These are phyloP conservation scores for Acanthamoeba lenticulata DNA, from an alignment of 208 protist species.

Conservation along the genomic window DNA sequence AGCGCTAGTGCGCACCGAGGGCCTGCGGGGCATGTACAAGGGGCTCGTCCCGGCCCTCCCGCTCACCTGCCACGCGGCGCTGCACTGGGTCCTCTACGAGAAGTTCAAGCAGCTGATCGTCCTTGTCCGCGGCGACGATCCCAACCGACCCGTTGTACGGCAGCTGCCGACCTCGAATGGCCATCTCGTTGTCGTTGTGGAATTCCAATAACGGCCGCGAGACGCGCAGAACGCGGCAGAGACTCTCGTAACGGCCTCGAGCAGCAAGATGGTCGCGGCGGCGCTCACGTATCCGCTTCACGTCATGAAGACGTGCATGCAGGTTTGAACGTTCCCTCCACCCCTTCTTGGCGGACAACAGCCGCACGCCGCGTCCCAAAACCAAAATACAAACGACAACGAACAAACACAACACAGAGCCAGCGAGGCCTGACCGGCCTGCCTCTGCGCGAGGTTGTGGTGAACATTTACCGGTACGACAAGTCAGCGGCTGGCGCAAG, in stretches of 20 bases:
- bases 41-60: neutral
- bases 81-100: neutral
- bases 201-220: too few relatives aligned
- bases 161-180: too few relatives aligned
- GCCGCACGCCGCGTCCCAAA: neutral
- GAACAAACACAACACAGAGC: neutral
- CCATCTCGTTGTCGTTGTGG: too few relatives aligned
- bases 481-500: neutral
- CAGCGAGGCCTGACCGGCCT: neutral
- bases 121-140: neutral
- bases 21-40: conserved; percentile 20
- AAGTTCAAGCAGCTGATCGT: neutral
- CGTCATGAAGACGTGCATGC: conserved; percentile 57
- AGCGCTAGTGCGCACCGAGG: neutral
- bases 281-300: conserved; percentile 44
- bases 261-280: neutral
- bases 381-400: neutral
- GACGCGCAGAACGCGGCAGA: conserved; percentile 3
- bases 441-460: neutral
- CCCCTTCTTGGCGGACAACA: too few relatives aligned
- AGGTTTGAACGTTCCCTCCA: neutral
- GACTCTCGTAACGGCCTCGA: neutral
- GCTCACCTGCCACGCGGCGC: neutral
- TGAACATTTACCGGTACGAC: neutral
- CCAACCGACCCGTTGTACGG: neutral